phyloP scores from a whole-genome alignment of 2,329 filamentous ascomycete genomes.

The Teratosphaeria gauchensis region DNA sequence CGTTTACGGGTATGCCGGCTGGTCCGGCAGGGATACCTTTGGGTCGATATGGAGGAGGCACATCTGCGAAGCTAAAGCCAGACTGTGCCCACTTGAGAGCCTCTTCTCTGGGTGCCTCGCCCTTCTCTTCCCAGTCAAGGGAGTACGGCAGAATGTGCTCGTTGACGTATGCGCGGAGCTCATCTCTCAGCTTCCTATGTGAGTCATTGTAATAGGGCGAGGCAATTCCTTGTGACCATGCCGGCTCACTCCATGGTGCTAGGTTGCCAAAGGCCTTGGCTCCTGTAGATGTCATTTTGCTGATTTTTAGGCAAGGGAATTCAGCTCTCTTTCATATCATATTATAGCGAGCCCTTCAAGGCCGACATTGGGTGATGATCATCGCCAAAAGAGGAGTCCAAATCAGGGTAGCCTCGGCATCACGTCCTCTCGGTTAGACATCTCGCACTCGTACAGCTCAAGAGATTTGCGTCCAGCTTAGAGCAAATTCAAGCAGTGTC shows the following conservation, averaged over 20 bases:
- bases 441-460: not conserved
- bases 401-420: not conserved
- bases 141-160: constrained; percentile 44
- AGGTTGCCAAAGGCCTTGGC: constrained; percentile 4
- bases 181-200: constrained; percentile 49
- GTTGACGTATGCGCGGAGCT: constrained; percentile 51
- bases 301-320: not conserved
- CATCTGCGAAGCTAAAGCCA: constrained; percentile 35
- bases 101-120: constrained; percentile 39
- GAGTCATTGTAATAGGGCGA: constrained; percentile 56
- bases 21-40: constrained; percentile 29
- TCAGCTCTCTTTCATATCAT: not conserved
- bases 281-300: not conserved
- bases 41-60: constrained; percentile 36
- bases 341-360: not conserved
- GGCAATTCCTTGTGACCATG: constrained; percentile 39
- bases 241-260: constrained; percentile 36
- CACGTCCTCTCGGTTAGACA: not conserved
- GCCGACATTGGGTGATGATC: not conserved
- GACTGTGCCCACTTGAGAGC: constrained; percentile 29
- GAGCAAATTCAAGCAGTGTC: not conserved
- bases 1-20: constrained; percentile 36
- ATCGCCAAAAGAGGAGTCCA: not conserved
- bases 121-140: constrained; percentile 52
- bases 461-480: not conserved